A percentile compares a stretch with the other conserved stretches of the same genome.
Evolutionary conservation across 257 asterid genomes (phyloP).

Genomic region (Petunia secreta): DNA sequence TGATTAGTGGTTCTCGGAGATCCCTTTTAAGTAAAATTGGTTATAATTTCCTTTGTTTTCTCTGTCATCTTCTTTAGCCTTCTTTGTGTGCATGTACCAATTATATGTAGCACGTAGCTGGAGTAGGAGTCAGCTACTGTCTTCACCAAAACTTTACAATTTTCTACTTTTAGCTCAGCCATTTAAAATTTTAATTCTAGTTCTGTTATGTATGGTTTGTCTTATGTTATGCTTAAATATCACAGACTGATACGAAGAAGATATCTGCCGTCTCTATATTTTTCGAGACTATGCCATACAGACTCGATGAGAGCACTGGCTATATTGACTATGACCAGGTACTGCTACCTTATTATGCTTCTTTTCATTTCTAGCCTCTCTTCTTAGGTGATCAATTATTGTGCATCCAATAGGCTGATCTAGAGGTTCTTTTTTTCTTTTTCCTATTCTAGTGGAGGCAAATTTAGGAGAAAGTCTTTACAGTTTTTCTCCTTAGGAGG

Average conservation of each 20-base stretch:
- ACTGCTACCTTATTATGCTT: neutral
- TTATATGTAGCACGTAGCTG: neutral
- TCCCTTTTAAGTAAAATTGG: neutral
- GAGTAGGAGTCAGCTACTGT: neutral
- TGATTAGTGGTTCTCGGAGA: neutral
- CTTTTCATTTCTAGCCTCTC: neutral
- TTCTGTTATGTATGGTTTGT: neutral
- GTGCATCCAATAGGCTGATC: no score
- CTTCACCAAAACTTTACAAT: neutral
- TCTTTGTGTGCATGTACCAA: neutral
- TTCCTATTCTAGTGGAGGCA: neutral
- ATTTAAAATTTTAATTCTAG: neutral
- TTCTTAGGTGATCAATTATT: neutral
- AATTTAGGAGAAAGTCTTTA: no score
- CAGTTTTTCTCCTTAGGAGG: neutral
- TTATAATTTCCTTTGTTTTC: neutral
- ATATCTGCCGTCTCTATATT: conserved; percentile 92
- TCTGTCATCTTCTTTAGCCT: neutral
- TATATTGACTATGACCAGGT: conserved; percentile 97
- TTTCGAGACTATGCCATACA: conserved; percentile 96
- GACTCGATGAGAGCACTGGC: conserved; percentile 89
- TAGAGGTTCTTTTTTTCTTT: no score
- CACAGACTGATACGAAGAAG: conserved; percentile 94
- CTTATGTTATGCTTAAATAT: conserved; percentile 15
- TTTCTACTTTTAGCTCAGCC: neutral